A percentile compares a stretch with the other conserved stretches of the same genome.
Conservation (phyloP, 2,329 filamentous ascomycete species). For the Diaporthe vexans region DNA sequence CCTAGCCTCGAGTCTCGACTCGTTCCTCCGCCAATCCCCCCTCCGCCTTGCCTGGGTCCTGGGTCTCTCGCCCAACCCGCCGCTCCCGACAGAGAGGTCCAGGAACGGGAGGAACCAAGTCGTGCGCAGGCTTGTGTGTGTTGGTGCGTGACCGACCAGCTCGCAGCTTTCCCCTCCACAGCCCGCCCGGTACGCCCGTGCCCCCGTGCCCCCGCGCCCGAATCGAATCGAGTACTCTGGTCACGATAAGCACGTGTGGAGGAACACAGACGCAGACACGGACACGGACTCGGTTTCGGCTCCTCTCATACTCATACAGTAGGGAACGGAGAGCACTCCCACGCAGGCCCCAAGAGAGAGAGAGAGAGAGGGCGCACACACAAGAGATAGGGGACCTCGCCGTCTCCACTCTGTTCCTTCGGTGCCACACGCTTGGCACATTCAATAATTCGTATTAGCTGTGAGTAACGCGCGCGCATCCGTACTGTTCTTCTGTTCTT, state of each 20-base stretch:
- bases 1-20: slow-evolving; percentile 30
- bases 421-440: slow-evolving; percentile 29
- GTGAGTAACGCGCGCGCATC: slow-evolving; percentile 24
- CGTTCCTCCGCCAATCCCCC: slow-evolving; percentile 23
- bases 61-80: background rate
- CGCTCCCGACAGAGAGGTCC: slow-evolving; percentile 5
- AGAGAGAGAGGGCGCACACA: background rate
- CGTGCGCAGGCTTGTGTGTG: background rate
- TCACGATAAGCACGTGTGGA: slow-evolving; percentile 30
- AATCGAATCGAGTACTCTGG: background rate
- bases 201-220: slow-evolving; percentile 4
- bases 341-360: background rate
- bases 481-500: background rate
- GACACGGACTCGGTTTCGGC: background rate
- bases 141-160: background rate
- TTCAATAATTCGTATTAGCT: slow-evolving; percentile 28
- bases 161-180: background rate
- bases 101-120: slow-evolving; percentile 1
- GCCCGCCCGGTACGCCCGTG: background rate
- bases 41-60: background rate
- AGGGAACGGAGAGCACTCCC: background rate
- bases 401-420: slow-evolving; percentile 30
- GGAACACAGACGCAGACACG: slow-evolving; percentile 23
- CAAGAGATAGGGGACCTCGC: slow-evolving; percentile 29
- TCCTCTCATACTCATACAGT: background rate